Base-by-base conservation (phyloP, 176 grass and related monocot genomes). In the Tillandsia leiboldiana region DNA sequence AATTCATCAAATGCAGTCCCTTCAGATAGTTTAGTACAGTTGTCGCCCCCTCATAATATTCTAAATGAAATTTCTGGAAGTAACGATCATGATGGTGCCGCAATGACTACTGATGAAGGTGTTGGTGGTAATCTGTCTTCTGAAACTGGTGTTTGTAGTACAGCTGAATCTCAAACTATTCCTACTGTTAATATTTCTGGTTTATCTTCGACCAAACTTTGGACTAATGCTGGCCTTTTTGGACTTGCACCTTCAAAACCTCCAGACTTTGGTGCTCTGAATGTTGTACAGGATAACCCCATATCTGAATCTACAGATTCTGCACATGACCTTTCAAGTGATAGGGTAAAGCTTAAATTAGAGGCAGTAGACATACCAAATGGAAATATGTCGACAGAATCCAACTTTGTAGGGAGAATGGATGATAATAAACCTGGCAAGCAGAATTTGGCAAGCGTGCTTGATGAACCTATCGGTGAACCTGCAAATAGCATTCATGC, bases 161-260 rank as follows among this genome's bases (percentile, higher is more conserved):
- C 53, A 70, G 65, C 48, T 72, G 70, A 51, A 72, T 59, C 64
- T 64, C 51, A 22, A 77, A 48, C 67, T 50, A 53, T 70, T 75
- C 73, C 73, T 61, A 18, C 69, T 77, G 53, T 65, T 74, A 70
- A 70, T 70, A 83, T 76, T 70, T 28, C 65, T 82, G 83, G 23
- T 70, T 54, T 71, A 68, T 70, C 86, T 50, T 77, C 95, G 66
- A 69, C 88, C 82, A 92, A 84, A 71, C 90, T 99, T 61, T 99
- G 95, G 95, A 94, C 95, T 84, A 99, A 99, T 84, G 95, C 89
- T 69, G 84, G 90, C 17, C 90, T 99, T 75, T 99, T 99, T 79
- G 95, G 95, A 77, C 84, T 94, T 68, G 87, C 94, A 71, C 95
- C 95, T 62, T 94, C 90, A 47, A 99, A 99, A 75, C 95, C 95